Evolutionary conservation across 768 basidiomycete genomes (phyloP).

Genomic region (Porpolomopsis calyptriformis): DNA sequence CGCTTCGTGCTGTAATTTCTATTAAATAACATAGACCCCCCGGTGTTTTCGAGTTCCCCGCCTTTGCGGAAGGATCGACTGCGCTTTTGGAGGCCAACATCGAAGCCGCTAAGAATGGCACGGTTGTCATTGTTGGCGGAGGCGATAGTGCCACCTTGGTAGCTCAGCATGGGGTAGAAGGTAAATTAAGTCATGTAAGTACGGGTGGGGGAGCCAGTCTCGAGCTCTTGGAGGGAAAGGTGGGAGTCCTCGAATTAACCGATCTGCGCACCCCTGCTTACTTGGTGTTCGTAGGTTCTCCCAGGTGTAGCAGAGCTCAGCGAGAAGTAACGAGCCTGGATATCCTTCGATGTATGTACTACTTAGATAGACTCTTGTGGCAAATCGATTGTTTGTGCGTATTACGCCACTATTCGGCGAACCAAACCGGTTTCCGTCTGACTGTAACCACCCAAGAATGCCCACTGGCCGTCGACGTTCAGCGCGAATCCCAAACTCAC

Average conservation of each 20-base stretch:
- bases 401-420: no score
- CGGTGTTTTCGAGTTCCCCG: slow-evolving; percentile 95
- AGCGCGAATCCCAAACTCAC: slow-evolving; percentile 24
- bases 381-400: no score
- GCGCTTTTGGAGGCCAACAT: slow-evolving; percentile 76
- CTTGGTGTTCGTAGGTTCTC: slow-evolving; percentile 42
- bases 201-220: slow-evolving; percentile 92
- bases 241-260: slow-evolving; percentile 21
- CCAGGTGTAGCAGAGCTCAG: slow-evolving; percentile 90
- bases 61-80: slow-evolving; percentile 79
- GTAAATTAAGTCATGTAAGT: slow-evolving; percentile 89
- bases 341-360: neutral
- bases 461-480: slow-evolving; percentile 23
- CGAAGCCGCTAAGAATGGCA: slow-evolving; percentile 75
- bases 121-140: slow-evolving; percentile 92
- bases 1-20: neutral
- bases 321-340: slow-evolving; percentile 43
- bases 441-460: neutral
- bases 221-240: slow-evolving; percentile 97
- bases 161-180: slow-evolving; percentile 76
- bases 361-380: no score
- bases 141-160: slow-evolving; percentile 95
- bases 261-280: no score
- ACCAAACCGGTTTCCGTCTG: neutral
- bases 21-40: slow-evolving; percentile 53